phyloP scores from a whole-genome alignment of 2,329 filamentous ascomycete genomes.

The Sporothrix variecibatus region DNA sequence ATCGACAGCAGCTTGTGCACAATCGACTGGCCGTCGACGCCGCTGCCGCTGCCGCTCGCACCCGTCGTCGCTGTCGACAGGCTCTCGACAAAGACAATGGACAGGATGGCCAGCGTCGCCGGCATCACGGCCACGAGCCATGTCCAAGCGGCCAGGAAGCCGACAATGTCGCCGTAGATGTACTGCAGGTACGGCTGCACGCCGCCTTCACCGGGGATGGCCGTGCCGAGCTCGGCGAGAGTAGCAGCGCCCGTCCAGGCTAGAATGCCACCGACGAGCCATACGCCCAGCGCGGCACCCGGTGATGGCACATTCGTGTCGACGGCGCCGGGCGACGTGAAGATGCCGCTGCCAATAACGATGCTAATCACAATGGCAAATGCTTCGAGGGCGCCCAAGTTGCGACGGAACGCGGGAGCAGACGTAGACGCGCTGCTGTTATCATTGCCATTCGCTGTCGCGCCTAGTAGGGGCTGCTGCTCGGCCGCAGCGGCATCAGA shows the following conservation, averaged over 20 bases:
- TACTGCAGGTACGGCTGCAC: constrained; percentile 64
- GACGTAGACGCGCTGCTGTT: neutral
- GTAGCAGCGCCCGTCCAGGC: constrained; percentile 66
- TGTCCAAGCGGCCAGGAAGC: constrained; percentile 66
- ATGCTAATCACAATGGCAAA: constrained; percentile 65
- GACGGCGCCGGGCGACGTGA: constrained; percentile 64
- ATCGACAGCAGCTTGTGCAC: constrained; percentile 55
- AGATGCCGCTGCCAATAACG: constrained; percentile 66
- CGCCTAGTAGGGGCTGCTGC: constrained; percentile 18
- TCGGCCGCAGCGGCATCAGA: neutral
- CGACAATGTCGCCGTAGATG: constrained; percentile 61
- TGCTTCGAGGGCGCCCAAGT: constrained; percentile 47
- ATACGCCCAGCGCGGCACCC: constrained; percentile 57
- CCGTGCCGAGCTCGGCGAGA: constrained; percentile 64
- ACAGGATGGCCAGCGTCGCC: constrained; percentile 63
- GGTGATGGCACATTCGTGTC: constrained; percentile 67
- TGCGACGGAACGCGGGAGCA: constrained; percentile 19
- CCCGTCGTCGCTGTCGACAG: constrained; percentile 37
- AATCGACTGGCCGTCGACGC: constrained; percentile 35
- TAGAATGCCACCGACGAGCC: constrained; percentile 62
- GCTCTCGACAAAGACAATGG: constrained; percentile 64
- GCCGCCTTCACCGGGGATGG: constrained; percentile 64
- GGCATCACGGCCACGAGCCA: constrained; percentile 68
- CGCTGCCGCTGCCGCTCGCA: constrained; percentile 6
- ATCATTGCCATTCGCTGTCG: neutral